Evolutionary conservation across 2,329 filamentous ascomycete species (phyloP).

Genomic region (Diaporthe sp.): DNA sequence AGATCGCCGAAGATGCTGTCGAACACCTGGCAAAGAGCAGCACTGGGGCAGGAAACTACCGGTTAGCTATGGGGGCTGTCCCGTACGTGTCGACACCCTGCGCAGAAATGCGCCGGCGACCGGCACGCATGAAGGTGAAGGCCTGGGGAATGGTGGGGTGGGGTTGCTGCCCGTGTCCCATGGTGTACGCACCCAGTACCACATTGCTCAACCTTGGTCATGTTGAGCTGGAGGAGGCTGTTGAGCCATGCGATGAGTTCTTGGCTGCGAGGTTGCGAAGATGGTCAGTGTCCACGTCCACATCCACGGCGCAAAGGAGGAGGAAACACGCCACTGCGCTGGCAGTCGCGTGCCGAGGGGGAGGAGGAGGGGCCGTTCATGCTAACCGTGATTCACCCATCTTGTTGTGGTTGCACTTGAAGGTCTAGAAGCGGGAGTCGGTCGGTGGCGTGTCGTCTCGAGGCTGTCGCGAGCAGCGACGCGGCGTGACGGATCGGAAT

Average conservation of each 20-base stretch:
- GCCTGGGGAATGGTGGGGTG: background rate
- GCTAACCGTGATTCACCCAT: conserved; percentile 76
- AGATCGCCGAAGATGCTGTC: conserved; percentile 98
- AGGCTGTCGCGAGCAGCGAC: conserved; percentile 30
- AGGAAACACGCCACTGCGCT: background rate
- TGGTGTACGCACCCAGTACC: conserved; percentile 84
- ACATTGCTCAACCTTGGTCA: conserved; percentile 99
- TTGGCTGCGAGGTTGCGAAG: conserved; percentile 72
- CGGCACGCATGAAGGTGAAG: no score
- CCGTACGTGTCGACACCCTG: conserved; percentile 40
- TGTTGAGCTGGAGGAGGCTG: conserved; percentile 96
- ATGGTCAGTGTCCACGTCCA: conserved; percentile 30
- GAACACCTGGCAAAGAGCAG: conserved; percentile 96
- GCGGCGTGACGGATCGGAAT: background rate
- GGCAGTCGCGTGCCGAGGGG: background rate
- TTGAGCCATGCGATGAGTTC: conserved; percentile 98
- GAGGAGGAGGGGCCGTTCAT: background rate
- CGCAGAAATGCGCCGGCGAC: conserved; percentile 45
- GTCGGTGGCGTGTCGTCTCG: conserved; percentile 3
- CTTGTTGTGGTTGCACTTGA: conserved; percentile 48
- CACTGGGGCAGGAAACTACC: conserved; percentile 65
- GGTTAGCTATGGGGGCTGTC: background rate
- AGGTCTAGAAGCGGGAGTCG: conserved; percentile 29
- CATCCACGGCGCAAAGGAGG: background rate
- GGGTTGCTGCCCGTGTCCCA: background rate